Percentiles rank a stretch among this genome's conserved stretches.
Evolutionary conservation across 2,329 filamentous ascomycete genomes (phyloP).

Genomic region (Fusarium annulatum): DNA sequence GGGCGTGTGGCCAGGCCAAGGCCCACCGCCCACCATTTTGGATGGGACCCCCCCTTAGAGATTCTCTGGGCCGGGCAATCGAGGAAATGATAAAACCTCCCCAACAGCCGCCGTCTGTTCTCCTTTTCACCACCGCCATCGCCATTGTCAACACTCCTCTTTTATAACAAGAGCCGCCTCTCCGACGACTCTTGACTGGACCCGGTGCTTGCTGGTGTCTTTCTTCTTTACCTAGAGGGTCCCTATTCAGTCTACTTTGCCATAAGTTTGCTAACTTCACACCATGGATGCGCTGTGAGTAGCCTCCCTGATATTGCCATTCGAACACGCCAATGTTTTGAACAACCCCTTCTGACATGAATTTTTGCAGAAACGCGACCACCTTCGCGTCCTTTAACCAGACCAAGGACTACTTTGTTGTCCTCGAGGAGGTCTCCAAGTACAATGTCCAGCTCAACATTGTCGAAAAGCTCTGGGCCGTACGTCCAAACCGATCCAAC

Average conservation of each 20-base stretch:
- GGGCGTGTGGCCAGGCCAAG: slow-evolving; percentile 24
- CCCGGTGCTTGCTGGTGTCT: slow-evolving; percentile 36
- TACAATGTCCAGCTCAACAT: slow-evolving; percentile 89
- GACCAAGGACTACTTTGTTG: slow-evolving; percentile 64
- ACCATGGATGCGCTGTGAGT: slow-evolving; percentile 44
- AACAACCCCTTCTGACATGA: slow-evolving; percentile 31
- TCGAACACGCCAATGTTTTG: slow-evolving; percentile 19
- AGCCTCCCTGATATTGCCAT: slow-evolving; percentile 28
- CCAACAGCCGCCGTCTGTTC: slow-evolving; percentile 43
- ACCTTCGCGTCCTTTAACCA: slow-evolving; percentile 61
- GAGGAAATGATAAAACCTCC: slow-evolving; percentile 49
- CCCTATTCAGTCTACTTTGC: slow-evolving; percentile 17
- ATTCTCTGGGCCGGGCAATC: slow-evolving; percentile 35
- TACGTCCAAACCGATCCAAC: slow-evolving; percentile 55
- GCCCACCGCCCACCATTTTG: slow-evolving; percentile 31
- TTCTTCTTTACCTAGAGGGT: slow-evolving; percentile 8
- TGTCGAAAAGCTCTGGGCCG: slow-evolving; percentile 88
- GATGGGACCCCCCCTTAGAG: slow-evolving; percentile 31
- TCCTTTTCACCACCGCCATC: slow-evolving; percentile 42
- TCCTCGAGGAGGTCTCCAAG: slow-evolving; percentile 72
- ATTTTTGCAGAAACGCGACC: slow-evolving; percentile 61
- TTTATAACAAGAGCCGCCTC: slow-evolving; percentile 27
- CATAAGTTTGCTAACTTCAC: slow-evolving; percentile 20
- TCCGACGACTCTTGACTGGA: slow-evolving; percentile 37
- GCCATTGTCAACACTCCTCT: slow-evolving; percentile 34